Evolutionary conservation across 345 rosid genomes (phyloP), one percentile per base, ranked within the genome.

Genomic region (Linum trigynum): DNA sequence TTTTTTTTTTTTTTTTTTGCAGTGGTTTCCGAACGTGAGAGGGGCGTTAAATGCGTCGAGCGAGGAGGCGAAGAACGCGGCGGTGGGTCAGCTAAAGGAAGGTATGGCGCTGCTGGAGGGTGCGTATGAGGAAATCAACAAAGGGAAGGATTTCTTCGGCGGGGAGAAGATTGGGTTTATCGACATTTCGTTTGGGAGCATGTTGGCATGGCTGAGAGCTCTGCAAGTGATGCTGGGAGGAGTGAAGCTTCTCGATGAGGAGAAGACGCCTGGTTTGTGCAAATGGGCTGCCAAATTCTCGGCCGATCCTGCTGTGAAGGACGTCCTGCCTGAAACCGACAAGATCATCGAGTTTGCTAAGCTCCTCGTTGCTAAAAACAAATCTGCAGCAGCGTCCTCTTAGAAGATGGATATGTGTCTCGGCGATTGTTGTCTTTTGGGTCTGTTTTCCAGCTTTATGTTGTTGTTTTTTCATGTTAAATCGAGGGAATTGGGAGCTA

Each of bases 241-340:
- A 36, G 57, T 72, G 62, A 72, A 75, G 53, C 53, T 48, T 1
- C 53, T 48, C 3, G 53, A 48, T 14, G 53, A 48, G 53, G 53
- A 48, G 53, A 4, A 48, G 14, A 48, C 53, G 14, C 53, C 53
- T 48, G 53, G 53, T 38, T 76, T 91, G 65, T 55, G 62, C 42
- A 73, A 80, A 40, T 88, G 98, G 96, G 82, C 85, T 0, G 62
- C 77, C 39, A 35, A 60, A 4, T 91, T 91, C 71, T 69, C 84
- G 57, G 70, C 81, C 2, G 73, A 84, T 71, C 75, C 79, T 14
- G 80, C 78, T 0, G 96, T 88, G 9, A 85, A 78, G 74, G 81
- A 65, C 72, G 79, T 86, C 38, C 68, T 80, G 74, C 96, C 91
- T 0, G 89, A 86, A 10, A 83, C 79, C 0, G 81, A 80, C 3